Conservation (phyloP, 257 asterid genomes). For the Misopates orontium region DNA sequence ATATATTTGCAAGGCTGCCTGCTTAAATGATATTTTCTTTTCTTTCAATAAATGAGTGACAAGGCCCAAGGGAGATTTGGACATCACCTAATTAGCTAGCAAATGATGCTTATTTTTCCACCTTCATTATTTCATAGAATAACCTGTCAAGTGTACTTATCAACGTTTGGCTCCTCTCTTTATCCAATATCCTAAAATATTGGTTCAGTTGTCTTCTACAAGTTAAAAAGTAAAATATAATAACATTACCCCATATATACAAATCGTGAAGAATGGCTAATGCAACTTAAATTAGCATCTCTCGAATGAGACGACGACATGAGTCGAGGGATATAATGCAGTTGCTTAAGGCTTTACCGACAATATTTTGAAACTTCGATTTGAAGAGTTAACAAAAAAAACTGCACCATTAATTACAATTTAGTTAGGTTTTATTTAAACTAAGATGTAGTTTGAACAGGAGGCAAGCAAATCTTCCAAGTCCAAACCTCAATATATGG, state of each 20-base stretch:
- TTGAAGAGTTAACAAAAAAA: slow-evolving; percentile 39
- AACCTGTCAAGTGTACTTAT: too few species aligned
- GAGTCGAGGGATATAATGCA: slow-evolving; percentile 22
- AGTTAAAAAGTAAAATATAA: neutral
- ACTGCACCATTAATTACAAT: neutral
- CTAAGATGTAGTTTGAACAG: slow-evolving; percentile 67
- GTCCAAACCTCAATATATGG: slow-evolving; percentile 83
- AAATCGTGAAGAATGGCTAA: neutral
- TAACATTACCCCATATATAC: neutral
- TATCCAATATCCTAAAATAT: neutral
- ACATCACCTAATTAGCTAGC: too few species aligned
- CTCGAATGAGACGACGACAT: too few species aligned
- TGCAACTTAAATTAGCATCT: neutral
- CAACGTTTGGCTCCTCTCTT: too few species aligned
- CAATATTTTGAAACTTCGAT: slow-evolving; percentile 48
- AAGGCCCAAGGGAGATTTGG: too few species aligned
- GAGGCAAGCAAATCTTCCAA: slow-evolving; percentile 91
- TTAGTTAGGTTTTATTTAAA: slow-evolving; percentile 26
- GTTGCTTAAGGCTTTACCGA: slow-evolving; percentile 35
- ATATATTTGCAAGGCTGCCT: too few species aligned
- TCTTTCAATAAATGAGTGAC: too few species aligned
- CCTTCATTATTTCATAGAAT: too few species aligned
- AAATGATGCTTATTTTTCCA: too few species aligned
- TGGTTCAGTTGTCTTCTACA: neutral
- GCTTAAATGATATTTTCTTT: too few species aligned